phyloP scores from a whole-genome alignment of 2,329 filamentous ascomycete species.

The Colletotrichum cuscutae region DNA sequence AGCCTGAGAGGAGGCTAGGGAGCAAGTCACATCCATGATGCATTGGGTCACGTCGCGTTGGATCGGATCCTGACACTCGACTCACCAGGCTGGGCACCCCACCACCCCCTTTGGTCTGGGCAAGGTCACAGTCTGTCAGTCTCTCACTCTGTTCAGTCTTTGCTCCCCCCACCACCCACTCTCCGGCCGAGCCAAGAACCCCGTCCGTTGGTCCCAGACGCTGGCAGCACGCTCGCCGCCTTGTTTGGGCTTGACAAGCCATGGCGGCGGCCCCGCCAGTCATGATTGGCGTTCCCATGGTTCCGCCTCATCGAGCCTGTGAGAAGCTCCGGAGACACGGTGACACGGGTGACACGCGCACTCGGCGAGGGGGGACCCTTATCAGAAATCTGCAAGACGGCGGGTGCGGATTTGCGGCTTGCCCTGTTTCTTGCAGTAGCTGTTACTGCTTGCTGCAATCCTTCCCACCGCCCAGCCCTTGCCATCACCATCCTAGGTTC shows the following conservation, averaged over 20 bases:
- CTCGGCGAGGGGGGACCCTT: conserved; percentile 8
- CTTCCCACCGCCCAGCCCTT: neutral
- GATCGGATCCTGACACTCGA: conserved; percentile 29
- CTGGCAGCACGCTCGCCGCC: conserved; percentile 18
- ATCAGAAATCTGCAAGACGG: conserved; percentile 32
- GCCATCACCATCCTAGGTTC: neutral
- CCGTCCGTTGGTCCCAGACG: conserved; percentile 30
- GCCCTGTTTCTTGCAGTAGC: conserved; percentile 9
- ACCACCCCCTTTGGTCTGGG: neutral
- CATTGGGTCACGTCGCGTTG: conserved; percentile 23
- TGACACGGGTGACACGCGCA: neutral
- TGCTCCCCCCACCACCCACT: conserved; percentile 15
- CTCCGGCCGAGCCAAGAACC: conserved; percentile 9
- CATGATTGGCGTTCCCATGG: conserved; percentile 27
- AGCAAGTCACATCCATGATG: conserved; percentile 24
- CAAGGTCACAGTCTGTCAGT: conserved; percentile 2
- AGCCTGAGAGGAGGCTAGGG: neutral
- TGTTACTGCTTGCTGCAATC: neutral
- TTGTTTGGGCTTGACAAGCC: conserved; percentile 34
- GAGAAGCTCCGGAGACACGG: neutral
- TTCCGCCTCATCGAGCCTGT: conserved; percentile 28
- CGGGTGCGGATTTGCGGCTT: conserved; percentile 32
- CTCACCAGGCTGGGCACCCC: neutral
- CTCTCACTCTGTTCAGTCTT: neutral
- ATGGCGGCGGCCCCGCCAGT: conserved; percentile 20